phyloP scores from a whole-genome alignment of 805 yeast species.

The Brettanomyces bruxellensis region DNA sequence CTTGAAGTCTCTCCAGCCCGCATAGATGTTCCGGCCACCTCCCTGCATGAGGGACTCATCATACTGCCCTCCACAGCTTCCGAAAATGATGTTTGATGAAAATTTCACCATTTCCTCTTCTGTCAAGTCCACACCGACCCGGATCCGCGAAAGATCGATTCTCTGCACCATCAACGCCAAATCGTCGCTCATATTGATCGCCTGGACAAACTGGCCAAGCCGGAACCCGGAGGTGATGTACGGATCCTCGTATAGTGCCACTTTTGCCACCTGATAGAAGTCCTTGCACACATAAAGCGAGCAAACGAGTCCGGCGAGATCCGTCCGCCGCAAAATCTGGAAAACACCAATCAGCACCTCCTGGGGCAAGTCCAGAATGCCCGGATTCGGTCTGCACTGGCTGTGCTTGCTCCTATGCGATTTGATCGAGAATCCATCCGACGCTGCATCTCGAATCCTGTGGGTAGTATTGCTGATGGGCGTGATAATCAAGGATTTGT shows the following conservation, averaged over 20 bases:
- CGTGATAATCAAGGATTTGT: slow-evolving; percentile 36
- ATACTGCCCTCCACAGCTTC: slow-evolving; percentile 4
- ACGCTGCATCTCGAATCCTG: slow-evolving; percentile 31
- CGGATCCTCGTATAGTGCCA: slow-evolving; percentile 46
- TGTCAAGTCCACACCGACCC: slow-evolving; percentile 28
- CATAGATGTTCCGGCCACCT: slow-evolving; percentile 32
- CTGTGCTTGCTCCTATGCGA: slow-evolving; percentile 7
- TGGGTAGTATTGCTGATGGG: slow-evolving; percentile 20
- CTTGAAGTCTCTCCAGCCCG: slow-evolving; percentile 93
- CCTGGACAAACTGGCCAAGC: slow-evolving; percentile 69
- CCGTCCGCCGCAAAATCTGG: slow-evolving; percentile 19
- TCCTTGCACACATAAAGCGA: slow-evolving; percentile 42
- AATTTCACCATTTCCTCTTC: slow-evolving; percentile 10
- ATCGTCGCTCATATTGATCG: slow-evolving; percentile 44
- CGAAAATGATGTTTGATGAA: slow-evolving; percentile 11
- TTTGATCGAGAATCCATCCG: slow-evolving; percentile 31
- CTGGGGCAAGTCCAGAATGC: slow-evolving; percentile 27
- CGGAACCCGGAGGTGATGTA: slow-evolving; percentile 63
- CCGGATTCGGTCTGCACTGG: neutral
- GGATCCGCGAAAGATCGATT: slow-evolving; percentile 49
- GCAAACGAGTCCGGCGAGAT: slow-evolving; percentile 32
- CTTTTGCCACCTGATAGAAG: slow-evolving; percentile 44
- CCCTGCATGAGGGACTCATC: slow-evolving; percentile 4
- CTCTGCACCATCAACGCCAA: slow-evolving; percentile 48
- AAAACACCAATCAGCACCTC: slow-evolving; percentile 35